phyloP scores from a whole-genome alignment of 345 rosid genomes.

The Ceriops tagal region DNA sequence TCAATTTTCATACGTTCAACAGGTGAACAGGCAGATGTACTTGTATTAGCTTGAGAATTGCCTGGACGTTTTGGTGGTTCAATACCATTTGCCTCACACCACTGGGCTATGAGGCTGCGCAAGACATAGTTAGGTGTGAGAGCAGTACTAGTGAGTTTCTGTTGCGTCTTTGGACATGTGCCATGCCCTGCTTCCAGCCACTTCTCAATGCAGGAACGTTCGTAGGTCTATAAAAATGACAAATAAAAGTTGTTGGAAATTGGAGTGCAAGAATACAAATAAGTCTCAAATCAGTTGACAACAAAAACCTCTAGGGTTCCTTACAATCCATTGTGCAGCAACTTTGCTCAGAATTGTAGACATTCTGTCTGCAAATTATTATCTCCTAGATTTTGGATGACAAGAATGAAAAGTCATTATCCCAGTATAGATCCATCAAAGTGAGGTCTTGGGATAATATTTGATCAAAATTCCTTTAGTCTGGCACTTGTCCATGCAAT shows the following conservation, averaged over 20 bases:
- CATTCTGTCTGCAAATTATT: not conserved
- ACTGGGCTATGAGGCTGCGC: constrained; percentile 94
- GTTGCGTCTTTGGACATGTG: constrained; percentile 98
- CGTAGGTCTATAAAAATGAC: constrained; percentile 65
- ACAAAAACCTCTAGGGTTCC: not conserved
- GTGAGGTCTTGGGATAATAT: no score
- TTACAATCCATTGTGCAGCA: not conserved
- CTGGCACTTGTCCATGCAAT: no score
- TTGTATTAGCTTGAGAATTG: constrained; percentile 58
- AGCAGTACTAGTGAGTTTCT: constrained; percentile 53
- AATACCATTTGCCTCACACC: constrained; percentile 90
- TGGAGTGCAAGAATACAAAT: not conserved
- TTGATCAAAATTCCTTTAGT: no score
- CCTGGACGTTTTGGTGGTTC: constrained; percentile 86
- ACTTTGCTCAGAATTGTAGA: not conserved
- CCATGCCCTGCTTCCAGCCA: constrained; percentile 87
- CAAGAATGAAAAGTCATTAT: not conserved
- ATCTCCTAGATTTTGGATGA: not conserved
- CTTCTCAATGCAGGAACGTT: constrained; percentile 89
- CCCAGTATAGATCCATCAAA: not conserved
- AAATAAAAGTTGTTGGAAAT: constrained; percentile 16
- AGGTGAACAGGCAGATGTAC: constrained; percentile 56
- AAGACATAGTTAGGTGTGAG: constrained; percentile 87
- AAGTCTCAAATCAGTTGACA: not conserved
- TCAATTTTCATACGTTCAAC: constrained; percentile 73